Conservation (phyloP, 2,329 filamentous ascomycete genomes). For the Penicillium sp. region DNA sequence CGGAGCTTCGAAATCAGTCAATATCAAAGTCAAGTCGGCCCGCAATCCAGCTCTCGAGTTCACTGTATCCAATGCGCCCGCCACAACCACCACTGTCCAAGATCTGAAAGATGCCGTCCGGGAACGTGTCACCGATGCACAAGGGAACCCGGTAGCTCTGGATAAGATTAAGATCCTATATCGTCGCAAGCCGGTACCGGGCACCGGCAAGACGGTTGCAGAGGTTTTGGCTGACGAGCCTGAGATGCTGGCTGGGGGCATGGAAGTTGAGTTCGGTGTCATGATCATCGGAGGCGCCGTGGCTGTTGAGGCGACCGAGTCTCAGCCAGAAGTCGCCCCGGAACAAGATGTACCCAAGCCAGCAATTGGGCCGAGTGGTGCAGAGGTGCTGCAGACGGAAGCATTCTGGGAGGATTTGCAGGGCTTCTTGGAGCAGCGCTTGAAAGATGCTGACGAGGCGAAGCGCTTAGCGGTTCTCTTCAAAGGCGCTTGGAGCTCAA, state of each 20-base stretch:
- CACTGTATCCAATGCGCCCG: conserved; percentile 60
- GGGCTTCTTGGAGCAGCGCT: conserved; percentile 75
- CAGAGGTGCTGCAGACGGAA: conserved; percentile 65
- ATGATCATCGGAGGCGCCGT: conserved; percentile 81
- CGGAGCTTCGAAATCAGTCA: conserved; percentile 45
- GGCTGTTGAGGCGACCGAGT: conserved; percentile 41
- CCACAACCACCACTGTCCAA: conserved; percentile 71
- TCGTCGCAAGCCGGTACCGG: conserved; percentile 81
- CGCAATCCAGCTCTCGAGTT: conserved; percentile 74
- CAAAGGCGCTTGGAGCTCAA: conserved; percentile 63
- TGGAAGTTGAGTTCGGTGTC: conserved; percentile 72
- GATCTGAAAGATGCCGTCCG: conserved; percentile 75
- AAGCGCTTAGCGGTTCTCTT: conserved; percentile 69
- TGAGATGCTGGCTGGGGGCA: conserved; percentile 42
- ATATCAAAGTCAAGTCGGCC: conserved; percentile 53
- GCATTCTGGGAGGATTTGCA: conserved; percentile 87
- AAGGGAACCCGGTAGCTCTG: conserved; percentile 41
- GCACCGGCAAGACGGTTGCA: conserved; percentile 73
- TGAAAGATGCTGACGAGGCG: conserved; percentile 70
- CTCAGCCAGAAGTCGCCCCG: conserved; percentile 36
- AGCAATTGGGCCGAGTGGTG: conserved; percentile 58
- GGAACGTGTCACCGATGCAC: conserved; percentile 57
- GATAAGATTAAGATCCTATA: conserved; percentile 84
- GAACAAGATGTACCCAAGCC: conserved; percentile 32
- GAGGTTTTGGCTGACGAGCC: conserved; percentile 67